Evolutionary conservation across 2,329 filamentous ascomycete genomes (phyloP), one percentile per base, ranked within the genome.

Genomic region (Aureobasidium leucospermi): DNA sequence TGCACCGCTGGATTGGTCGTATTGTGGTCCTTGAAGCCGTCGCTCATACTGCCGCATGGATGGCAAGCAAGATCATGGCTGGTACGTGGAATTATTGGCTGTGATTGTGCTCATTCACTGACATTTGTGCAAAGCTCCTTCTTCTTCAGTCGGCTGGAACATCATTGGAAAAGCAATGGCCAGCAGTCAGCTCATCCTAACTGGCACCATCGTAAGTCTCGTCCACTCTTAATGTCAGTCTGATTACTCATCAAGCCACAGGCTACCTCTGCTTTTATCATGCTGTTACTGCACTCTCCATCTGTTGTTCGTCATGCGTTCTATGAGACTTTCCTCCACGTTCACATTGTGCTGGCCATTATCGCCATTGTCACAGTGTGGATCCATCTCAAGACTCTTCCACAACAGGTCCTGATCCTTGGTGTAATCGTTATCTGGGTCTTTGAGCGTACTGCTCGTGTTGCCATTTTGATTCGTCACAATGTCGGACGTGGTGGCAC

Each of bases 1-100:
- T 92, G 60, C 88, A 93, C 73, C 83, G 89, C 63, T 92, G 88
- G 88, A 81, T 90, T 63, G 88, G 88, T 66, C 84, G 88, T 41
- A 89, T 91, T 61, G 86, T 88, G 29, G 80, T 87, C 16, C 74
- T 89, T 13, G 87, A 93, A 70, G 79, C 85, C 9, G 65, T 91
- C 42, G 76, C 81, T 32, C 88, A 92, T 73, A 84, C 82, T 1
- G 68, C 84, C 41, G 81, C 85, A 55, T 89, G 79, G 73, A 79
- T 83, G 63, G 66, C 73, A 32, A 71, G 68, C 64, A 77, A 76
- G 64, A 71, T 78, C 10, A 66, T 72, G 31, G 36, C 42, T 5
- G 53, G 53, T 57, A 46, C 36, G 53, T 46, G 28, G 6, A 7
- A 29, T 28, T 11, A 4, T 23, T 28, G 39, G 19, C 23, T 29